A percentile compares a stretch with the other conserved stretches of the same genome.
These are phyloP conservation scores for Nicotiana noctiflora DNA, from an alignment of 257 asterid genomes.

Conservation along the genomic window DNA sequence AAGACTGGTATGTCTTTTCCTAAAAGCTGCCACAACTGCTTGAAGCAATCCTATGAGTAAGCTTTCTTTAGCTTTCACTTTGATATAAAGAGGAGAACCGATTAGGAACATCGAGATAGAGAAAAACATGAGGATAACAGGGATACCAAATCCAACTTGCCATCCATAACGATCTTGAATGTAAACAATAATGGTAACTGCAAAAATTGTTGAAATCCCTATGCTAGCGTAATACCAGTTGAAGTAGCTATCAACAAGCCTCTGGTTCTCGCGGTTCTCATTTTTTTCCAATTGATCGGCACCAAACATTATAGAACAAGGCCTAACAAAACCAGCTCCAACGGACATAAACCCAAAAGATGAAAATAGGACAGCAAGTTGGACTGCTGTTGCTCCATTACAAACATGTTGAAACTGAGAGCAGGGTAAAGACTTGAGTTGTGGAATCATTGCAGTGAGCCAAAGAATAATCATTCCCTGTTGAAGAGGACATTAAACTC, in stretches of 20 bases:
- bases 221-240: constrained; percentile 16
- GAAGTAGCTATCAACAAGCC: constrained; percentile 5
- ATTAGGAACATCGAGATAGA: constrained; percentile 10
- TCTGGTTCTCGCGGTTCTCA: constrained; percentile 4
- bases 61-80: constrained; percentile 9
- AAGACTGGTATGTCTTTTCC: not conserved
- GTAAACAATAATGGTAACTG: constrained; percentile 14
- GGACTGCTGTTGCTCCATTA: not conserved
- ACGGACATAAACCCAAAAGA: constrained; percentile 8
- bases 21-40: constrained; percentile 18
- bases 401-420: not conserved
- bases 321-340: constrained; percentile 20
- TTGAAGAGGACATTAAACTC: not conserved
- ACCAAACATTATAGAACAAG: constrained; percentile 23
- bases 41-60: constrained; percentile 15
- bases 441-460: constrained; percentile 14
- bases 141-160: constrained; percentile 18
- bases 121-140: constrained; percentile 11
- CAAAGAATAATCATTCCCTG: constrained; percentile 20
- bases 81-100: constrained; percentile 15
- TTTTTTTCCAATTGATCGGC: constrained; percentile 9
- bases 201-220: constrained; percentile 12
- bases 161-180: constrained; percentile 22
- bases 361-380: not conserved
- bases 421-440: not conserved